Base-by-base conservation (phyloP, 306 rosid species). In the Gillenia trifoliata region DNA sequence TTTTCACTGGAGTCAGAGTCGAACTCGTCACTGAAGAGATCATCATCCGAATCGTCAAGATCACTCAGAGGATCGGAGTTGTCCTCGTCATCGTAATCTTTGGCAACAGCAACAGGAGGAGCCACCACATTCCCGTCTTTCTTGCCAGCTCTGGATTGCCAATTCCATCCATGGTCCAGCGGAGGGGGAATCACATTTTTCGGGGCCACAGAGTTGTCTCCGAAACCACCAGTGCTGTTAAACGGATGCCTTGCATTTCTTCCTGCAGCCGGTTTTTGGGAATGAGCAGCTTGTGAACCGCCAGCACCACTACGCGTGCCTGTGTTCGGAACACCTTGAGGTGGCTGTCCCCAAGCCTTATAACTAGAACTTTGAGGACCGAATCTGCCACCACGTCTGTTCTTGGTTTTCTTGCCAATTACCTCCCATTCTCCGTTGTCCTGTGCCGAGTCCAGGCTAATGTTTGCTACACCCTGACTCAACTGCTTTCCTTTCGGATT, bases 381-480 rank as follows among this genome's bases (percentile, higher is more conserved):
- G 76, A 89, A 81, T 79, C 71, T 87, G 84, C 74, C 74, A 68
- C 89, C 90, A 79, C 77, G 79, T 84, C 70, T 87, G 82, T 85
- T 88, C 84, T 86, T 92, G 4, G 87, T 5, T 73, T 87, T 92
- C 70, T 66, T 84, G 20, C 82, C 80, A 81, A 68, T 81, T 16
- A 84, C 89, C 76, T 90, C 93, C 98, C 96, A 92, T 11, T 77
- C 76, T 10, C 86, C 96, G 50, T 83, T 87, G 20, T 55, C 74
- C 29, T 82, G 82, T 56, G 74, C 85, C 0, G 78, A 34, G 25
- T 77, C 82, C 56, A 90, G 77, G 81, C 60, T 79, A 59, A 85
- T 23, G 38, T 75, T 84, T 10, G 84, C 88, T 40, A 90, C 49
- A 64, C 78, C 80, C 33, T 84, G 84, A 57, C 85, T 57, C 86